These are phyloP conservation scores for Ettlia oleoabundans DNA, from an alignment of 139 green algal genomes.

Conservation along the genomic window DNA sequence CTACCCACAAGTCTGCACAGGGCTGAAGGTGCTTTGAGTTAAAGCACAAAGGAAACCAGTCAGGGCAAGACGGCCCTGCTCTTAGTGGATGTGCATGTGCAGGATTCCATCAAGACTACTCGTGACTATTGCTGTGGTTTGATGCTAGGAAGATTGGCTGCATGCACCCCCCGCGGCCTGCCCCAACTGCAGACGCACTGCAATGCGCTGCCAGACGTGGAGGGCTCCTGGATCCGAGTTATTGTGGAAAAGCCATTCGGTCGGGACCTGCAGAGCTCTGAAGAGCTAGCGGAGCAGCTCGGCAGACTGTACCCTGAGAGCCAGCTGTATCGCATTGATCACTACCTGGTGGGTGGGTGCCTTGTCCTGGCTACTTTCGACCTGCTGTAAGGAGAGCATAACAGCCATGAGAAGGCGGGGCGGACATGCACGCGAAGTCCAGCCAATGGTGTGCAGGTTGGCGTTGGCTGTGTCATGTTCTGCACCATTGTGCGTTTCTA, in stretches of 20 bases:
- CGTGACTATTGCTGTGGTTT: too few relatives aligned
- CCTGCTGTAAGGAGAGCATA: too few relatives aligned
- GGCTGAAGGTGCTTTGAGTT: slow-evolving; percentile 15
- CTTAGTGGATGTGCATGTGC: too few relatives aligned
- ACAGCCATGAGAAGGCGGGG: too few relatives aligned
- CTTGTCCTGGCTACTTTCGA: neutral
- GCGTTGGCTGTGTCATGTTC: too few relatives aligned
- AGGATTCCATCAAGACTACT: too few relatives aligned
- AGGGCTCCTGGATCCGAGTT: slow-evolving; percentile 54
- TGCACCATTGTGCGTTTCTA: too few relatives aligned
- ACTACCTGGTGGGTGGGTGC: slow-evolving; percentile 86
- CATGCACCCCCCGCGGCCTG: neutral
- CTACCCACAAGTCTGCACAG: slow-evolving; percentile 86
- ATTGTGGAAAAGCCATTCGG: slow-evolving; percentile 95
- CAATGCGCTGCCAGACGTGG: neutral
- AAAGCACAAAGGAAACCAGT: neutral
- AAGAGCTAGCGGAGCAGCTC: slow-evolving; percentile 81
- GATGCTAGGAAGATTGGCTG: too few relatives aligned
- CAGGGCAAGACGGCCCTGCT: neutral
- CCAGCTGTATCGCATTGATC: slow-evolving; percentile 96
- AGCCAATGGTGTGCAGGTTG: too few relatives aligned
- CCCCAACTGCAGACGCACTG: slow-evolving; percentile 34
- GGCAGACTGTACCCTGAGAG: slow-evolving; percentile 85
- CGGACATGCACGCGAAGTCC: too few relatives aligned
- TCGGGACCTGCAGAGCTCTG: slow-evolving; percentile 80